Percentiles rank a stretch among this genome's conserved stretches.
These are phyloP conservation scores for Myotisia sp. DNA, from an alignment of 2,329 filamentous ascomycete genomes.

Conservation along the genomic window DNA sequence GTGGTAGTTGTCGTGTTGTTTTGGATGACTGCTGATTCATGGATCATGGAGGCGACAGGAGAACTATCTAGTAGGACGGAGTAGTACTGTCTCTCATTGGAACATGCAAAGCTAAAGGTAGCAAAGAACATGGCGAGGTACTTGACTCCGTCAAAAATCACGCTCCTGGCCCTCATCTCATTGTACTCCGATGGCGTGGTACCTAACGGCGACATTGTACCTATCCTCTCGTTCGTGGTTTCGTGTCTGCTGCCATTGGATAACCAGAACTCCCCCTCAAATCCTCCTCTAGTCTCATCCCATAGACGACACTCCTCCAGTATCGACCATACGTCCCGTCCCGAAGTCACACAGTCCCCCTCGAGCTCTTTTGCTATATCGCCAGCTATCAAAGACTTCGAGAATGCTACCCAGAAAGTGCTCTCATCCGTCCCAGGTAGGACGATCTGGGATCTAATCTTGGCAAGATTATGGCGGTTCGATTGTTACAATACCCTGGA, in stretches of 20 bases:
- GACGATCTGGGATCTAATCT: conserved; percentile 74
- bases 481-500: conserved; percentile 71
- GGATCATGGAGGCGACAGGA: too few relatives aligned
- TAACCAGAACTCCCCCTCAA: too few relatives aligned
- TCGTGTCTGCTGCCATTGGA: conserved; percentile 47
- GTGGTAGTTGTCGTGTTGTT: too few relatives aligned
- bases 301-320: too few relatives aligned
- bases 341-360: conserved; percentile 12
- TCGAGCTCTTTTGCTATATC: conserved; percentile 10
- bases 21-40: too few relatives aligned
- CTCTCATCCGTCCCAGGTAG: conserved; percentile 52
- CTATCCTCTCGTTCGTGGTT: conserved; percentile 65
- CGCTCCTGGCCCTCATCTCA: conserved; percentile 63
- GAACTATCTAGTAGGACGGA: too few relatives aligned
- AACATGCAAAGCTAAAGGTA: too few relatives aligned
- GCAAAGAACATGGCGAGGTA: conserved; percentile 59
- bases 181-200: conserved; percentile 63
- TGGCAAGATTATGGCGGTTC: conserved; percentile 69
- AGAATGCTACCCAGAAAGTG: conserved; percentile 32
- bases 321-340: too few relatives aligned
- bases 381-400: conserved; percentile 33
- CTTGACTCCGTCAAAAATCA: conserved; percentile 78
- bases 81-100: too few relatives aligned
- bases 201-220: conserved; percentile 54
- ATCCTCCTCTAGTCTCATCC: too few relatives aligned